Percentiles rank a stretch among this genome's conserved stretches.
Evolutionary conservation across 805 yeast species (phyloP).

Genomic region (Lipomyces yamadae): DNA sequence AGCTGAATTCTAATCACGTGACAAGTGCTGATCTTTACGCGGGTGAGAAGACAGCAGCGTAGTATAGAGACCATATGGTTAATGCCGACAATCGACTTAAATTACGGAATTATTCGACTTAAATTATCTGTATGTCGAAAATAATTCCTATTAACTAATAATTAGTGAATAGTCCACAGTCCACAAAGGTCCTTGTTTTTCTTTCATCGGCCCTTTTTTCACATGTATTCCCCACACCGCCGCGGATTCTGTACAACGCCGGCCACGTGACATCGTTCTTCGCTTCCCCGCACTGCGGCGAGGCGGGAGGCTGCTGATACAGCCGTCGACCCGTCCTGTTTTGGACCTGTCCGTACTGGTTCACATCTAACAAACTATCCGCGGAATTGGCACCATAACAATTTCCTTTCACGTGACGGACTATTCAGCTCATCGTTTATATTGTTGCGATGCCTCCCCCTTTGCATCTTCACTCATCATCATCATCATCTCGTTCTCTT

Average conservation of each 20-base stretch:
- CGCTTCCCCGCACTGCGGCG: neutral
- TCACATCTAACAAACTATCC: too few species aligned
- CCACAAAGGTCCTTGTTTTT: too few species aligned
- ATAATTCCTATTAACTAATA: too few species aligned
- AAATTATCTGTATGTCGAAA: too few species aligned
- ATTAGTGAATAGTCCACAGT: too few species aligned
- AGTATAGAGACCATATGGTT: too few species aligned
- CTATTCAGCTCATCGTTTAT: neutral
- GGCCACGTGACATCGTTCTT: neutral
- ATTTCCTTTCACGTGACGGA: neutral
- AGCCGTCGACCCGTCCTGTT: neutral
- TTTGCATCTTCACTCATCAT: neutral
- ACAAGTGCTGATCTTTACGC: too few species aligned
- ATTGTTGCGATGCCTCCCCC: neutral
- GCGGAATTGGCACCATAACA: neutral
- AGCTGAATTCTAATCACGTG: too few species aligned
- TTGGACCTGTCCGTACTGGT: neutral
- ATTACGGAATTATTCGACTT: too few species aligned
- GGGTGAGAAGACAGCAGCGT: too few species aligned
- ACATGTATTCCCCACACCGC: neutral
- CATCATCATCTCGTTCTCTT: neutral
- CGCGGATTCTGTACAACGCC: neutral
- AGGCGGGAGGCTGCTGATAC: too few species aligned
- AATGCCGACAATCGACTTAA: too few species aligned
- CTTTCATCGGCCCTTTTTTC: neutral